A percentile compares a stretch with the other conserved stretches of the same genome.
These are phyloP conservation scores for Fraxinus platypoda DNA, from an alignment of 305 asterid species.

Conservation along the genomic window DNA sequence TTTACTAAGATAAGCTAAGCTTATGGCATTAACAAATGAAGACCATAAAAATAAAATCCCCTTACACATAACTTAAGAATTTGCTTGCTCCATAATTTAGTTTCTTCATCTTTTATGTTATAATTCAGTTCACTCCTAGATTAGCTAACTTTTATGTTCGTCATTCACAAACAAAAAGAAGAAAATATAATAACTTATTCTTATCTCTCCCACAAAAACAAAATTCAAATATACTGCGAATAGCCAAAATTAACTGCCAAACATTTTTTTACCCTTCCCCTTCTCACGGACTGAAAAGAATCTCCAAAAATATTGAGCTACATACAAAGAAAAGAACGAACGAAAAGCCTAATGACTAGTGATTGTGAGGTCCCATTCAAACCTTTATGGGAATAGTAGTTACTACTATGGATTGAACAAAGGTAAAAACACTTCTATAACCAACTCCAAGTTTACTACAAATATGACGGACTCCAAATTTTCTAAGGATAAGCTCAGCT, in stretches of 20 bases:
- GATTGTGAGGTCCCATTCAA: not conserved
- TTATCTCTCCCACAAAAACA: not conserved
- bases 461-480: too few species aligned
- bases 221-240: not conserved
- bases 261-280: not conserved
- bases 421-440: not conserved
- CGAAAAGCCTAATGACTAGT: not conserved
- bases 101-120: not conserved
- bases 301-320: too few species aligned
- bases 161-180: not conserved
- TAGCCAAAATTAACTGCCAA: not conserved
- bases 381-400: not conserved
- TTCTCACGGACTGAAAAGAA: not conserved
- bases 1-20: not conserved
- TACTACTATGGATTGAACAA: not conserved
- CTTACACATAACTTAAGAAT: not conserved
- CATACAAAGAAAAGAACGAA: not conserved
- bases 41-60: not conserved
- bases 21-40: not conserved
- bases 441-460: not conserved
- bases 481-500: not conserved
- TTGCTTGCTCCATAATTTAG: not conserved
- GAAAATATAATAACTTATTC: not conserved
- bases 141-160: not conserved
- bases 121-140: not conserved